Evolutionary conservation across 1,139 yeast genomes (phyloP).

Genomic region (Suhomyces kunorum): DNA sequence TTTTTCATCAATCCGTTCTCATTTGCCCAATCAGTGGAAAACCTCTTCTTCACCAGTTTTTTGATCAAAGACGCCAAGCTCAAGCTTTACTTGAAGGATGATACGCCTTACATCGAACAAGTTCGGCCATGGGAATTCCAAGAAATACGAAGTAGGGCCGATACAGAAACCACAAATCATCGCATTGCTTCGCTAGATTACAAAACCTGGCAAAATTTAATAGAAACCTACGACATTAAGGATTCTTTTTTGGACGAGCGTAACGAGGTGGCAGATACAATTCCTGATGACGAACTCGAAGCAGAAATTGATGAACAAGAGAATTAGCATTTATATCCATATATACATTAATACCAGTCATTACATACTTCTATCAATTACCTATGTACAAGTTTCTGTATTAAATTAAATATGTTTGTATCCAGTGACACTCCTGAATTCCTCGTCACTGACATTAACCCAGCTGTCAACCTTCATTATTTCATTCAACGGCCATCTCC

Average conservation of each 20-base stretch:
- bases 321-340: not conserved
- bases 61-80: slow-evolving; percentile 72
- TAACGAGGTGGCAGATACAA: slow-evolving; percentile 32
- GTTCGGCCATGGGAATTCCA: slow-evolving; percentile 19
- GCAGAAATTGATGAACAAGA: not conserved
- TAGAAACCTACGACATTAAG: slow-evolving; percentile 52
- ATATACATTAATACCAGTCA: no score
- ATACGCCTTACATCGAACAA: slow-evolving; percentile 33
- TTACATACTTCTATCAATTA: not conserved
- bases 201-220: slow-evolving; percentile 59
- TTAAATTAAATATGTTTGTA: not conserved
- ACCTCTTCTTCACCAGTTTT: slow-evolving; percentile 79
- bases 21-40: slow-evolving; percentile 79
- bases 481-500: slow-evolving; percentile 74
- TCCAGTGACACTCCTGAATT: slow-evolving; percentile 11
- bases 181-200: slow-evolving; percentile 72
- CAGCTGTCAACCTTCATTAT: slow-evolving; percentile 54
- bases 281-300: slow-evolving; percentile 19
- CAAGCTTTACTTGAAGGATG: slow-evolving; percentile 50
- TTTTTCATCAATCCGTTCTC: slow-evolving; percentile 75
- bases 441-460: slow-evolving; percentile 28
- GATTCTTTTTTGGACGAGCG: slow-evolving; percentile 55
- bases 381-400: slow-evolving; percentile 1
- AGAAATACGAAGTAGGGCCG: slow-evolving; percentile 18
- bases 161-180: slow-evolving; percentile 44